Conservation (phyloP, 2,329 filamentous ascomycete species). For the Botrytis medusae region DNA sequence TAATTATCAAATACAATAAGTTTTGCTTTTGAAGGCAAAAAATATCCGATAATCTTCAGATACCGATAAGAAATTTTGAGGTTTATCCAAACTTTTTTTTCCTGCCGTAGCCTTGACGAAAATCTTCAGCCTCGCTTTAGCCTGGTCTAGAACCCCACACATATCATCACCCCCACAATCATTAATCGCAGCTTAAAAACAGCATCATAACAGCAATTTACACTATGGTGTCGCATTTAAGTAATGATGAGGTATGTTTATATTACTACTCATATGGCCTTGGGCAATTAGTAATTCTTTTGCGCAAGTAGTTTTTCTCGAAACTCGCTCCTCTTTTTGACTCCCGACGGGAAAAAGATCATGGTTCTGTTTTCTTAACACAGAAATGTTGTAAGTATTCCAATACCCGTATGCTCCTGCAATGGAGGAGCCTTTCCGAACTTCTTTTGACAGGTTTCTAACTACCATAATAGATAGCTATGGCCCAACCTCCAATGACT, state of each 20-base stretch:
- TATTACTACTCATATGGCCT: neutral
- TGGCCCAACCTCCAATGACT: neutral
- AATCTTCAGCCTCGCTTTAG: conserved; percentile 16
- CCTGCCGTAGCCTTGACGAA: conserved; percentile 3
- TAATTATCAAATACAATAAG: neutral
- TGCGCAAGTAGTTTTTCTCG: conserved; percentile 64
- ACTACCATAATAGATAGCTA: neutral
- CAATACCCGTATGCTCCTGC: neutral
- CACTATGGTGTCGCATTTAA: conserved; percentile 49
- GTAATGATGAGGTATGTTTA: conserved; percentile 57
- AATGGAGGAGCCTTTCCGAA: neutral
- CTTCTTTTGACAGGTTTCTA: neutral
- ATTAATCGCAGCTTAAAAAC: conserved; percentile 19
- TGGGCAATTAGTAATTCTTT: neutral
- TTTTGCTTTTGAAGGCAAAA: neutral
- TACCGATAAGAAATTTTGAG: conserved; percentile 17
- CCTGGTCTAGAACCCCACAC: conserved; percentile 21
- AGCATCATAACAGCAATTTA: conserved; percentile 13
- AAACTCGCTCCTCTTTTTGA: conserved; percentile 21
- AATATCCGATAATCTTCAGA: neutral
- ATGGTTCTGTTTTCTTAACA: conserved; percentile 71
- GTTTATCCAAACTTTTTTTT: conserved; percentile 18
- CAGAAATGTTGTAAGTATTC: conserved; percentile 68
- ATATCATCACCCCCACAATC: conserved; percentile 27
- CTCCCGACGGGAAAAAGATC: conserved; percentile 53